Percentiles rank a stretch among this genome's conserved stretches.
These are phyloP conservation scores for Pluteus cervinus DNA, from an alignment of 768 basidiomycete genomes.

Conservation along the genomic window DNA sequence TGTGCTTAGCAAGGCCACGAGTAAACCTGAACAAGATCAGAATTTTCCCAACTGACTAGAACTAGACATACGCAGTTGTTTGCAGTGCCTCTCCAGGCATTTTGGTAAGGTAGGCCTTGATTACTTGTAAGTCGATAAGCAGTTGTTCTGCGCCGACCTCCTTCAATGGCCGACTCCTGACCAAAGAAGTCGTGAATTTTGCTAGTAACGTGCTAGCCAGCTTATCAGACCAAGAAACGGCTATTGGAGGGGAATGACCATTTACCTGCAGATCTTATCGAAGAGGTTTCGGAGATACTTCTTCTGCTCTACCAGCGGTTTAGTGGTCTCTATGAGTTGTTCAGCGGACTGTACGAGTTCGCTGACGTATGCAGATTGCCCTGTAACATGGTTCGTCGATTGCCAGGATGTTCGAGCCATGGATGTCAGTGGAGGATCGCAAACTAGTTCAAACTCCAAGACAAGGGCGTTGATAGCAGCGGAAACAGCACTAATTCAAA, in stretches of 20 bases:
- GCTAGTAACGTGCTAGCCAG: too few species aligned
- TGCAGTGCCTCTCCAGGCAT: slow-evolving; percentile 70
- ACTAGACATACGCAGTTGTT: slow-evolving; percentile 45
- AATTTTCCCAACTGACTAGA: slow-evolving; percentile 1
- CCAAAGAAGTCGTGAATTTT: slow-evolving; percentile 85
- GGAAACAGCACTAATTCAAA: slow-evolving; percentile 78
- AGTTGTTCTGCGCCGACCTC: slow-evolving; percentile 88
- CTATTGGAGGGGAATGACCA: neutral
- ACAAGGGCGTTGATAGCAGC: slow-evolving; percentile 74
- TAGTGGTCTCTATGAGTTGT: slow-evolving; percentile 69
- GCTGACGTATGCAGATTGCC: slow-evolving; percentile 73
- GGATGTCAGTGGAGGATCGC: slow-evolving; percentile 71
- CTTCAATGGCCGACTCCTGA: slow-evolving; percentile 84
- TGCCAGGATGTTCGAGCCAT: slow-evolving; percentile 81
- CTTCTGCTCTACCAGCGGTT: slow-evolving; percentile 86
- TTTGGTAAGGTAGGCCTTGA: slow-evolving; percentile 78
- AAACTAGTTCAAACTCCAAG: slow-evolving; percentile 79
- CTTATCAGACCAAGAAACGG: slow-evolving; percentile 58
- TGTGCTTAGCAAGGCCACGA: slow-evolving; percentile 74
- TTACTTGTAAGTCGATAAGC: slow-evolving; percentile 82
- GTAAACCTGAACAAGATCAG: slow-evolving; percentile 54
- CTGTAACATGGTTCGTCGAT: slow-evolving; percentile 75
- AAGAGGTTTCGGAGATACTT: slow-evolving; percentile 90
- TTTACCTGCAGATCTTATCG: slow-evolving; percentile 88
- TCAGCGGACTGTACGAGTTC: slow-evolving; percentile 75